Base-by-base conservation (phyloP, 192 early-diverging fungal genomes). In the Pilaira anomala region DNA sequence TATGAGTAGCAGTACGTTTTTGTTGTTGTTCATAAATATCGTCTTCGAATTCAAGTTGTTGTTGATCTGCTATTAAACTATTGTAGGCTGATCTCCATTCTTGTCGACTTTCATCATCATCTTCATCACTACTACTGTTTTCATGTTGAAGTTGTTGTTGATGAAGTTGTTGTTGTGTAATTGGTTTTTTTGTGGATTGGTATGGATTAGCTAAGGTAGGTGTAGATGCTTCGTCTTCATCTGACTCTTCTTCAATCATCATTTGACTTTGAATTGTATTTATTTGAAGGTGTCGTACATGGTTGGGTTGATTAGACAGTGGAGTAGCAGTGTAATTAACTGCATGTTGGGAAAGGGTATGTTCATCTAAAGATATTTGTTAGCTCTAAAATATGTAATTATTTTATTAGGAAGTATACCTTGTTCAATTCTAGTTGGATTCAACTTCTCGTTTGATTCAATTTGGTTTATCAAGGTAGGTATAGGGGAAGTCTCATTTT, bases 131-230 rank as follows among this genome's bases (percentile, higher is more conserved):
- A 4, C 33, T 36, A 36, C 30, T 33, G 28, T 4, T 55, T 55
- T 21, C 30, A 26, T 28, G 12, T 28, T 28, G 16, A 9, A 14
- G 14, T 52, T 13, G 50, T 28, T 22, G n/a, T 14, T 28, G 14
- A n/a, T n/a, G n/a, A n/a, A n/a, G n/a, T n/a, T n/a, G n/a, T n/a
- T n/a, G 29, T 1, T 8, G 28, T 55, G 28, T 36, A 29, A 11
- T 18, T n/a, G 19, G 33, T 7, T 25, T 36, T 5, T 9, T 58
- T n/a, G 7, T 55, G 53, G 11, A 5, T 25, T 36, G 33, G 40
- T 42, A 24, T 58, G 56, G n/a, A 24, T 36, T 58, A 3, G 56
- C 56, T 33, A 58, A 36, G 21, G 56, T 58, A 42, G 56, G 56
- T 24, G 56, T 58, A 1, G 33, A 21, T 12, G 56, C 56, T 42